Evolutionary conservation across 371 early-diverging fungal species (phyloP).

Genomic region (Dipsacomyces acuminosporus): DNA sequence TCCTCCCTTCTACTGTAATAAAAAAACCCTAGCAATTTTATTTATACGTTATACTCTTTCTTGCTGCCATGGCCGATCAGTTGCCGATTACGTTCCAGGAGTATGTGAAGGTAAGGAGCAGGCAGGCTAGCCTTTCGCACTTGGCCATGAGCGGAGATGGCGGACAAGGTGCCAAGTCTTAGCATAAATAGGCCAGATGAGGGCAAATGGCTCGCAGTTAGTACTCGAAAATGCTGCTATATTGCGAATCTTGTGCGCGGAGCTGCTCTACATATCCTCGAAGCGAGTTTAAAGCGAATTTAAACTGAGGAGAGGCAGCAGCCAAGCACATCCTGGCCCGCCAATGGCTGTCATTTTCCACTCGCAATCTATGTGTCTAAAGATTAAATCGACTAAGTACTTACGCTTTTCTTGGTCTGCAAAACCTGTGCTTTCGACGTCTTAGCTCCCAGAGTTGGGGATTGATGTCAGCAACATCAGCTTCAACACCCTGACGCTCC

Average conservation of each 20-base stretch:
- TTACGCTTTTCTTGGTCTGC: too few species aligned
- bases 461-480: slow-evolving; percentile 89
- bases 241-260: too few species aligned
- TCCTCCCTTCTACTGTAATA: not conserved
- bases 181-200: not conserved
- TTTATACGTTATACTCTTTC: not conserved
- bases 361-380: too few species aligned
- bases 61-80: slow-evolving; percentile 55
- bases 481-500: slow-evolving; percentile 95
- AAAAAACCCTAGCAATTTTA: not conserved
- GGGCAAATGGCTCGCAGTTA: not conserved
- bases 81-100: slow-evolving; percentile 88
- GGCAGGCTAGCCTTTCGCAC: not conserved
- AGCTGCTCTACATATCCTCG: too few species aligned
- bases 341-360: too few species aligned
- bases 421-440: too few species aligned
- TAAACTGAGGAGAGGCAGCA: too few species aligned
- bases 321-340: too few species aligned
- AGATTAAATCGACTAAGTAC: too few species aligned
- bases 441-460: slow-evolving; percentile 86
- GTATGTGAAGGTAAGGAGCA: slow-evolving; percentile 78
- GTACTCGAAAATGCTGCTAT: too few species aligned
- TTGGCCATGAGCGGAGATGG: not conserved
- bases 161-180: not conserved
- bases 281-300: too few species aligned